phyloP scores from a whole-genome alignment of 1,284 basidiomycete genomes.

The Neonothopanus nambi region DNA sequence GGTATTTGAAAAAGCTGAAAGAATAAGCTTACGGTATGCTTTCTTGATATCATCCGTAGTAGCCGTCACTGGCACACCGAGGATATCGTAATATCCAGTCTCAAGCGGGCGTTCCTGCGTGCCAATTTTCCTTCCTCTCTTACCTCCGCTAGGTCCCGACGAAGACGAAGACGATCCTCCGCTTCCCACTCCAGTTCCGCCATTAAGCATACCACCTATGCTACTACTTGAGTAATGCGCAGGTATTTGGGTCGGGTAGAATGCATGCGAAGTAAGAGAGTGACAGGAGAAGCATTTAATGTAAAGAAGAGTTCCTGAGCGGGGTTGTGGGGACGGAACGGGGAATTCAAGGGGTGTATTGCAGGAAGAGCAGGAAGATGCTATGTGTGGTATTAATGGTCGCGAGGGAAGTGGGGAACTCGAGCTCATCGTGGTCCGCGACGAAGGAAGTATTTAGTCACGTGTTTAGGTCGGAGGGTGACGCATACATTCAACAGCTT shows the following conservation, averaged over 20 bases:
- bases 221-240: constrained; percentile 17
- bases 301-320: constrained; percentile 63
- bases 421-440: constrained; percentile 30
- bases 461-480: no score
- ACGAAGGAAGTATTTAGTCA: constrained; percentile 24
- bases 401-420: constrained; percentile 52
- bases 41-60: constrained; percentile 91
- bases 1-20: background rate
- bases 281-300: constrained; percentile 73
- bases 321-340: constrained; percentile 64
- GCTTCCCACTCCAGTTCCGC: constrained; percentile 22
- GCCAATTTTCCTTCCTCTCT: constrained; percentile 71
- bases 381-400: constrained; percentile 62
- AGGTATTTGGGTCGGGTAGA: constrained; percentile 62
- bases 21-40: constrained; percentile 73
- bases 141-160: constrained; percentile 20
- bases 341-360: constrained; percentile 70
- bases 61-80: constrained; percentile 76
- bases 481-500: no score
- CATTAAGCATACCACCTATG: constrained; percentile 13
- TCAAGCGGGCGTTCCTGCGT: constrained; percentile 89
- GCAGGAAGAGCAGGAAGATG: constrained; percentile 66
- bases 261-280: constrained; percentile 56
- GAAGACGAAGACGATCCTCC: constrained; percentile 17
- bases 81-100: constrained; percentile 85